Percentiles rank a stretch among this genome's conserved stretches.
Conservation (phyloP, 1,284 basidiomycete species). For the Leccinum ponderosum region DNA sequence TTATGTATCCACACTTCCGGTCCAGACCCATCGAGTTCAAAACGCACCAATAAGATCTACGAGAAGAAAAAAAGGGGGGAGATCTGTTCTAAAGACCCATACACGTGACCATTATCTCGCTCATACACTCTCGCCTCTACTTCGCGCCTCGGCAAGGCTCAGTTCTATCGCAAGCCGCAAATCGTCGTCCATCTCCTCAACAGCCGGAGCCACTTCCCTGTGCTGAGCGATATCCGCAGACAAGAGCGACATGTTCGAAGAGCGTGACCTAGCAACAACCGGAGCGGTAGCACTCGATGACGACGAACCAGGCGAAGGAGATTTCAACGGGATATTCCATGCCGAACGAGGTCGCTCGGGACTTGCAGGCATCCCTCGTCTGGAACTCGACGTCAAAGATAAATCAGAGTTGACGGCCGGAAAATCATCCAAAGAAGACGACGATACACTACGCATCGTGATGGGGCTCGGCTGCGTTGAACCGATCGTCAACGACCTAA, state of each 20-base stretch:
- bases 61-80: background rate
- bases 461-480: conserved; percentile 12
- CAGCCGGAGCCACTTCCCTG: background rate
- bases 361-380: conserved; percentile 11
- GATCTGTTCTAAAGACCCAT: conserved; percentile 1
- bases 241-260: conserved; percentile 12
- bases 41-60: background rate
- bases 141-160: conserved; percentile 56
- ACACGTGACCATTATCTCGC: background rate
- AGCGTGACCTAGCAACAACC: conserved; percentile 1
- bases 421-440: conserved; percentile 32
- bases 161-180: conserved; percentile 54
- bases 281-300: conserved; percentile 14
- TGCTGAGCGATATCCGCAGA: conserved; percentile 16
- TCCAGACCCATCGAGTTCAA: background rate
- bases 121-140: conserved; percentile 35
- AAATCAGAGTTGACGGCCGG: conserved; percentile 30
- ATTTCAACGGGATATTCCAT: conserved; percentile 29
- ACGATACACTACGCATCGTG: conserved; percentile 12
- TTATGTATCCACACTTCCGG: background rate
- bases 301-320: conserved; percentile 14
- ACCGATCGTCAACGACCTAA: conserved; percentile 10
- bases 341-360: conserved; percentile 21
- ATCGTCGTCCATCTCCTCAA: conserved; percentile 50
- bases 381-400: conserved; percentile 26